Conservation (phyloP, 495 filamentous ascomycete species). For the Friedmanniomyces simplex region DNA sequence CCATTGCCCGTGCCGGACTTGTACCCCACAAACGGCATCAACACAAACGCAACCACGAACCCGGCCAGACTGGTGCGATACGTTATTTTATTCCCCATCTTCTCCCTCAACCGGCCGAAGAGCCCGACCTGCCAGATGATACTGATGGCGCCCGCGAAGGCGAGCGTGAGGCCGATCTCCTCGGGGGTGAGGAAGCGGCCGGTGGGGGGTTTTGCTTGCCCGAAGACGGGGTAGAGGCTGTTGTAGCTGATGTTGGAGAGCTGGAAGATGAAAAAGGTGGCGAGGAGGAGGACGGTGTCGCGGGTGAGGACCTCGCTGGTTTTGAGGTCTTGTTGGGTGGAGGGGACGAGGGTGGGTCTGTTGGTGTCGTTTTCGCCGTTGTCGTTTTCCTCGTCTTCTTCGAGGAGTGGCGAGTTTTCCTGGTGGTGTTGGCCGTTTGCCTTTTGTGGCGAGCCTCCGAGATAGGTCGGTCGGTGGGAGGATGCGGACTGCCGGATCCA, state of each 20-base stretch:
- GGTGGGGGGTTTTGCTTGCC: constrained; percentile 57
- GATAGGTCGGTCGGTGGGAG: constrained; percentile 49
- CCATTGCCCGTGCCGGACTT: constrained; percentile 38
- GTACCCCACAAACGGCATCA: constrained; percentile 87
- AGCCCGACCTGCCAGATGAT: constrained; percentile 82
- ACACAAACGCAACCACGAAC: constrained; percentile 68
- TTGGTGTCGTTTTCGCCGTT: constrained; percentile 18
- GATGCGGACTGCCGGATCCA: constrained; percentile 69
- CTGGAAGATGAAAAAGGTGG: constrained; percentile 80
- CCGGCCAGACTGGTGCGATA: constrained; percentile 73
- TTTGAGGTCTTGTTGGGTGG: constrained; percentile 17
- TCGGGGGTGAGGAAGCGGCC: constrained; percentile 66
- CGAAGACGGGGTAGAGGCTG: constrained; percentile 86
- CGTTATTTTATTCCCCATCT: constrained; percentile 72
- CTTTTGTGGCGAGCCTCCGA: constrained; percentile 29
- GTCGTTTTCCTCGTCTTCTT: constrained; percentile 31
- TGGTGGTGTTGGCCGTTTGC: background rate
- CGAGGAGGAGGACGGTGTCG: constrained; percentile 67
- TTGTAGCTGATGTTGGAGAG: constrained; percentile 83
- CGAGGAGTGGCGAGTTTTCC: constrained; percentile 13
- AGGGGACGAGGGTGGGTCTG: constrained; percentile 12
- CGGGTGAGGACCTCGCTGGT: constrained; percentile 50
- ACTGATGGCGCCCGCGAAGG: constrained; percentile 70
- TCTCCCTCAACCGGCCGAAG: constrained; percentile 68
- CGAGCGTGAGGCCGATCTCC: constrained; percentile 77